phyloP scores from a whole-genome alignment of 176 grass and related monocot species.

The Aegilops tauschii region DNA sequence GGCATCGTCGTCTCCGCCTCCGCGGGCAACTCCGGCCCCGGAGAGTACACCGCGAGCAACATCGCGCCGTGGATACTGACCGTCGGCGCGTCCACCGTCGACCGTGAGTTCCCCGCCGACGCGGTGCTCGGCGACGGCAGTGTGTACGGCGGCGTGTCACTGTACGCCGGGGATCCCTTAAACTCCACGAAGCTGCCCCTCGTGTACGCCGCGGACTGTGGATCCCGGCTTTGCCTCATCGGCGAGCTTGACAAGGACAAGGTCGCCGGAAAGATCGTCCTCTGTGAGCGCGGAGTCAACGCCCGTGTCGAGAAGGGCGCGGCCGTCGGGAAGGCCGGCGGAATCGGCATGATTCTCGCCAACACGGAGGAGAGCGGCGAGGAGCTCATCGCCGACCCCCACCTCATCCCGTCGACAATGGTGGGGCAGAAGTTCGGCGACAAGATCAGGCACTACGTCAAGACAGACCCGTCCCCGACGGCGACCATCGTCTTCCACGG shows the following conservation, averaged over 20 bases:
- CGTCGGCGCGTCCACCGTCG: conserved; percentile 67
- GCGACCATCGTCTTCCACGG: conserved; percentile 71
- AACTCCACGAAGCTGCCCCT: conserved; percentile 41
- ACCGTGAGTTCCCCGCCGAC: conserved; percentile 74
- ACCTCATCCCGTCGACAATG: conserved; percentile 82
- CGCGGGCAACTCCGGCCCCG: conserved; percentile 71
- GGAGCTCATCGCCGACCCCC: conserved; percentile 86
- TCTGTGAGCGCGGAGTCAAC: conserved; percentile 64
- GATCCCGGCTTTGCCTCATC: conserved; percentile 42
- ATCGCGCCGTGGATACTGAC: conserved; percentile 90
- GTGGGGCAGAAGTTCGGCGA: conserved; percentile 63
- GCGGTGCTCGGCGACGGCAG: conserved; percentile 57
- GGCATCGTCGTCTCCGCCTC: conserved; percentile 81
- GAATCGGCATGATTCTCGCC: conserved; percentile 65
- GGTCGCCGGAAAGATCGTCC: conserved; percentile 74
- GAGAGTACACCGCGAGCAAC: conserved; percentile 56
- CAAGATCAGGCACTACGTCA: conserved; percentile 66
- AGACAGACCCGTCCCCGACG: conserved; percentile 56
- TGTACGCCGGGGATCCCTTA: conserved; percentile 58
- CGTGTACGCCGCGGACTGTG: conserved; percentile 59
- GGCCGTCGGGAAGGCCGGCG: conserved; percentile 61
- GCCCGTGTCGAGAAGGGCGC: conserved; percentile 70
- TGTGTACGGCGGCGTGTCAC: conserved; percentile 52
- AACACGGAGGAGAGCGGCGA: conserved; percentile 73
- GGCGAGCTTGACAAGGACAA: conserved; percentile 46